Evolutionary conservation across 2,329 filamentous ascomycete genomes (phyloP).

Genomic region (Canariomyces notabilis): DNA sequence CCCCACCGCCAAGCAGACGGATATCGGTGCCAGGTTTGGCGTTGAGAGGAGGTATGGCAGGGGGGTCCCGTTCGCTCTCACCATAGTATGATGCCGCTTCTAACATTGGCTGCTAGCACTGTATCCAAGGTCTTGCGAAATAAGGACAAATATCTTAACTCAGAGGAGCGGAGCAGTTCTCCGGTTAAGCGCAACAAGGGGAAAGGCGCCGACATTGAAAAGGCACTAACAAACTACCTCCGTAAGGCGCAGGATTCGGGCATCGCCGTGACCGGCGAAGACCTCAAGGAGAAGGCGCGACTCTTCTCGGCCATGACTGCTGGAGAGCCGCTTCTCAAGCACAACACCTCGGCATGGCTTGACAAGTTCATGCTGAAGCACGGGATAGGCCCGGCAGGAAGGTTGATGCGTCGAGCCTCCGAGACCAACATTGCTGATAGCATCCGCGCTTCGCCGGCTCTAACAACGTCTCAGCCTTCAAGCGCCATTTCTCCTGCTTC

Average conservation of each 20-base stretch:
- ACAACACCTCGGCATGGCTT: constrained; percentile 73
- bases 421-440: constrained; percentile 69
- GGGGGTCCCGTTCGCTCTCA: neutral
- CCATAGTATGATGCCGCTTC: constrained; percentile 14
- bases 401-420: constrained; percentile 52
- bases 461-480: constrained; percentile 58
- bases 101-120: constrained; percentile 57
- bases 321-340: constrained; percentile 65
- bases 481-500: constrained; percentile 68
- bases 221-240: constrained; percentile 82
- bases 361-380: constrained; percentile 96
- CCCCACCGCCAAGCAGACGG: constrained; percentile 86
- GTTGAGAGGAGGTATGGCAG: constrained; percentile 85
- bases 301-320: constrained; percentile 70
- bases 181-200: constrained; percentile 78
- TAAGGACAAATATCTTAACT: constrained; percentile 88
- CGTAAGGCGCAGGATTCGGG: constrained; percentile 76
- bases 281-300: constrained; percentile 77
- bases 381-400: constrained; percentile 46
- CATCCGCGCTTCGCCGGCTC: constrained; percentile 47
- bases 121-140: constrained; percentile 97
- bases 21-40: constrained; percentile 92
- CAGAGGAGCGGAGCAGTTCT: constrained; percentile 72
- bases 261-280: constrained; percentile 66
- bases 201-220: constrained; percentile 85